Conservation (phyloP, 2,329 filamentous ascomycete genomes). For the Exophiala viscosa region DNA sequence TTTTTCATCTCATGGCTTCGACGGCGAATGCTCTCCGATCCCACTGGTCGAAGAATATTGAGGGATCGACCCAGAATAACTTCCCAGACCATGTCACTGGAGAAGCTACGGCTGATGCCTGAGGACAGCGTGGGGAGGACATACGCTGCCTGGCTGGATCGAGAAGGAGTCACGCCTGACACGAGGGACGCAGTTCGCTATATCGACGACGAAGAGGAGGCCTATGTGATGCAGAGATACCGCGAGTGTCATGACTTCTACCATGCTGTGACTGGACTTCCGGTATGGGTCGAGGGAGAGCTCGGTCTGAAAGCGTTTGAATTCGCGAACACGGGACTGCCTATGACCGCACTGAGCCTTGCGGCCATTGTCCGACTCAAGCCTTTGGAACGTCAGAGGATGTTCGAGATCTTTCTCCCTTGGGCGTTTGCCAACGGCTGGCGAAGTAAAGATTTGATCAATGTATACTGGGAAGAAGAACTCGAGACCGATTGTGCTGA, state of each 20-base stretch:
- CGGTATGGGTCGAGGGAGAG: conserved; percentile 90
- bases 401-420: conserved; percentile 72
- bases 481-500: conserved; percentile 77
- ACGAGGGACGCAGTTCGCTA: conserved; percentile 79
- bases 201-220: conserved; percentile 91
- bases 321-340: conserved; percentile 88
- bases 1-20: conserved; percentile 93
- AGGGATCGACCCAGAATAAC: conserved; percentile 85
- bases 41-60: conserved; percentile 86
- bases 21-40: conserved; percentile 78
- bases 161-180: conserved; percentile 89
- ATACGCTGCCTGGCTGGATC: conserved; percentile 88
- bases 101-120: conserved; percentile 68
- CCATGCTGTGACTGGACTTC: conserved; percentile 87
- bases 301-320: conserved; percentile 97
- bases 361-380: conserved; percentile 67
- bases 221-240: conserved; percentile 98
- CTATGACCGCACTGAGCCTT: conserved; percentile 88
- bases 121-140: conserved; percentile 71
- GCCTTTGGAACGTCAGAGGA: conserved; percentile 60
- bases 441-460: conserved; percentile 74
- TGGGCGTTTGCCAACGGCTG: conserved; percentile 88
- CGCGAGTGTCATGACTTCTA: conserved; percentile 98
- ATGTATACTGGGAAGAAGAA: conserved; percentile 97
- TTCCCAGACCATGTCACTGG: conserved; percentile 64